A percentile compares a stretch with the other conserved stretches of the same genome.
Conservation (phyloP, 345 rosid species). For the Conringia planisiliqua region DNA sequence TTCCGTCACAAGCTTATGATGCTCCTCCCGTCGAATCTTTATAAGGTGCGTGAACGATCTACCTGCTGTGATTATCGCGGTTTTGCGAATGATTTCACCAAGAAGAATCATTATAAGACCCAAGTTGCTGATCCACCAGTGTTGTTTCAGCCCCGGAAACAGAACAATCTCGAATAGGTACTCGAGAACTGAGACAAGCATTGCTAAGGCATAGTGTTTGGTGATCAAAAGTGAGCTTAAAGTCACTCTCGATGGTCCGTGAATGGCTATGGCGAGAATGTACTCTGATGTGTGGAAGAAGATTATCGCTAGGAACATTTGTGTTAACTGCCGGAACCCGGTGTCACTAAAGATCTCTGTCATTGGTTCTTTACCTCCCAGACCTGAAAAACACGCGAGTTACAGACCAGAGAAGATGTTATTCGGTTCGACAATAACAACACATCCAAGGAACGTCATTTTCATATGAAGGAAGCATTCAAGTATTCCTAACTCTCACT, state of each 20-base stretch:
- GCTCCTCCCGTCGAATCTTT: constrained; percentile 48
- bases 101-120: constrained; percentile 50
- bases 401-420: not conserved
- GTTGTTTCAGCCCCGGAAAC: constrained; percentile 57
- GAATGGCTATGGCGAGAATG: constrained; percentile 45
- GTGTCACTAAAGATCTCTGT: constrained; percentile 46
- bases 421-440: not conserved
- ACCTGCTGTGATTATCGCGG: constrained; percentile 71
- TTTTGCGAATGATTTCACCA: constrained; percentile 59
- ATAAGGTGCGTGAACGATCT: constrained; percentile 66
- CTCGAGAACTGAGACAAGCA: constrained; percentile 52
- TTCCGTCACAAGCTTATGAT: constrained; percentile 55
- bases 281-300: constrained; percentile 67
- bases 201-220: constrained; percentile 53
- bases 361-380: constrained; percentile 36
- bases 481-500: not conserved
- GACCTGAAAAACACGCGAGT: constrained; percentile 41
- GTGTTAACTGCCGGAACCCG: constrained; percentile 50
- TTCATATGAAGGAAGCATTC: not conserved
- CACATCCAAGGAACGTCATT: not conserved
- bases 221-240: constrained; percentile 59
- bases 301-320: constrained; percentile 46
- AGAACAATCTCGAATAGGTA: constrained; percentile 41
- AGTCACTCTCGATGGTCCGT: constrained; percentile 53
- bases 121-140: constrained; percentile 56